A percentile compares a stretch with the other conserved stretches of the same genome.
Evolutionary conservation across 306 rosid species (phyloP).

Genomic region (Geum urbanum): DNA sequence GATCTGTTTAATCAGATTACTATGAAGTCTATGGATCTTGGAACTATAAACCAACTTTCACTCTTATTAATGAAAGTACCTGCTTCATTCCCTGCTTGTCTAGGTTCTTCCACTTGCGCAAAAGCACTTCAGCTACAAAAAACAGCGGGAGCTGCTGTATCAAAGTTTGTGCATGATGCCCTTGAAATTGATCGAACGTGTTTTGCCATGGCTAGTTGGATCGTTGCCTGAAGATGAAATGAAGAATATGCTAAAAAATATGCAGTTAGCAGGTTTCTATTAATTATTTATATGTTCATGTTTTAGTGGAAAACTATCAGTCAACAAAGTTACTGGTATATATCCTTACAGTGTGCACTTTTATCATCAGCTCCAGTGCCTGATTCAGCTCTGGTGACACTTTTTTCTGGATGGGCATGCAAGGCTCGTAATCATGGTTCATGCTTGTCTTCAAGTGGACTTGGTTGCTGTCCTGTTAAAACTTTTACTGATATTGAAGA

Average conservation of each 20-base stretch:
- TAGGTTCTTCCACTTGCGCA: conserved; percentile 99
- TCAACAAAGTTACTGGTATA: not conserved
- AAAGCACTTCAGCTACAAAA: conserved; percentile 81
- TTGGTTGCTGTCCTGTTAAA: conserved; percentile 77
- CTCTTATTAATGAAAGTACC: conserved; percentile 17
- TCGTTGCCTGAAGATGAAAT: conserved; percentile 77
- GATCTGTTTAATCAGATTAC: not conserved
- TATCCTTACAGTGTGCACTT: conserved; percentile 35
- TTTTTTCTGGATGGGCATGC: conserved; percentile 98
- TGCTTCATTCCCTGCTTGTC: conserved; percentile 26
- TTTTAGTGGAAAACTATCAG: conserved; percentile 13
- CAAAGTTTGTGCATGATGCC: conserved; percentile 97
- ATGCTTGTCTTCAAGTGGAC: conserved; percentile 71
- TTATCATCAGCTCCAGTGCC: conserved; percentile 72
- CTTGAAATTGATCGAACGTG: conserved; percentile 85
- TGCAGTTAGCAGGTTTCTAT: conserved; percentile 86
- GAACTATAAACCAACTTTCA: not conserved
- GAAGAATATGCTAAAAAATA: conserved; percentile 64
- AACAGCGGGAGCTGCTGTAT: conserved; percentile 84
- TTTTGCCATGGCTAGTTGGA: conserved; percentile 86
- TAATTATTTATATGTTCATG: conserved; percentile 25
- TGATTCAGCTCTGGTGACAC: conserved; percentile 89
- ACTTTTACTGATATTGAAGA: conserved; percentile 69
- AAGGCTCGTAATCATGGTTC: conserved; percentile 86
- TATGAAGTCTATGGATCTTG: conserved; percentile 18